Percentiles rank a stretch among this genome's conserved stretches.
phyloP scores from a whole-genome alignment of 1,139 yeast genomes.

The Scheffersomyces segobiensis region DNA sequence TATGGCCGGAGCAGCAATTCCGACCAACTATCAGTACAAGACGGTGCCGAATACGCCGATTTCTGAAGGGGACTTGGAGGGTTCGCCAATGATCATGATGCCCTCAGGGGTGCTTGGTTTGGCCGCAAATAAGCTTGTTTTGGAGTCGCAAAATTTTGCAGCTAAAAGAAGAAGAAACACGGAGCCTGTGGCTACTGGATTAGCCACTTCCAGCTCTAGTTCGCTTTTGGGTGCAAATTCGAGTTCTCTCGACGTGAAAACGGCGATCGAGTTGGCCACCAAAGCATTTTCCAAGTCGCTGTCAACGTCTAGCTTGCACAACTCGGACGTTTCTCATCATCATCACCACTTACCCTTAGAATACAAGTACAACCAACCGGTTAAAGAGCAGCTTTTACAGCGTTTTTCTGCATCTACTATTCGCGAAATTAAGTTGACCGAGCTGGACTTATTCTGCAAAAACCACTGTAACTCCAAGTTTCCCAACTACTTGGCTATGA shows the following conservation, averaged over 20 bases:
- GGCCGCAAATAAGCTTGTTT: neutral
- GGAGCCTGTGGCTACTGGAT: neutral
- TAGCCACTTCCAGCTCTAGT: neutral
- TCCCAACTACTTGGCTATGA: slow-evolving; percentile 9
- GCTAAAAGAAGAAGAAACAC: neutral
- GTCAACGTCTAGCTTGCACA: neutral
- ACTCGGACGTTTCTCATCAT: neutral
- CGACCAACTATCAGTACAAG: neutral
- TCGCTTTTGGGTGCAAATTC: neutral
- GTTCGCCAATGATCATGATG: neutral
- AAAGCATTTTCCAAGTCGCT: slow-evolving; percentile 6
- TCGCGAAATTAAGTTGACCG: slow-evolving; percentile 7
- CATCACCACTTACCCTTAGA: neutral
- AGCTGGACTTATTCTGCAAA: slow-evolving; percentile 10
- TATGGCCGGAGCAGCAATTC: neutral
- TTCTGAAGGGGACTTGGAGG: neutral
- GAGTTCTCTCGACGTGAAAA: slow-evolving; percentile 10
- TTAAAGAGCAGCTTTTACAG: slow-evolving; percentile 7
- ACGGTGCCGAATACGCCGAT: neutral
- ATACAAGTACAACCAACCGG: neutral
- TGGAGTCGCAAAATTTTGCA: neutral
- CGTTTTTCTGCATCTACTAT: slow-evolving; percentile 6
- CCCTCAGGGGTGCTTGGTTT: neutral
- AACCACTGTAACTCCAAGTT: slow-evolving; percentile 12
- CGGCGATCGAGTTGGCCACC: slow-evolving; percentile 14